Conservation (phyloP, 2,329 filamentous ascomycete genomes). For the Acrocalymma vagum region DNA sequence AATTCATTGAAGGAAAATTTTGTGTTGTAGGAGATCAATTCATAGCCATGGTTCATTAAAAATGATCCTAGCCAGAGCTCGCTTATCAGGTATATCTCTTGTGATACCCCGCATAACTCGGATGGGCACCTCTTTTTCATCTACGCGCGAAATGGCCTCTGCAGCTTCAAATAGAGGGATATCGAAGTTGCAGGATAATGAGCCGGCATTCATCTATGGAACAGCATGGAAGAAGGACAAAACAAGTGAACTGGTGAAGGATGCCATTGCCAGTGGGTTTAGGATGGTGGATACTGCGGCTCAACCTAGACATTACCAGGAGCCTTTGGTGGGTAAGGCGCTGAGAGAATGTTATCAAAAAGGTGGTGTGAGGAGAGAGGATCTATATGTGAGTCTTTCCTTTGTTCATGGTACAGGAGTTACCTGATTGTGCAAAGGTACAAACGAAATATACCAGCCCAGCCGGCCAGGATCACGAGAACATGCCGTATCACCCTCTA, state of each 20-base stretch:
- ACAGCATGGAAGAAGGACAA: conserved; percentile 85
- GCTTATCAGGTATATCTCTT: too few species aligned
- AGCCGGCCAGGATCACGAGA: conserved; percentile 65
- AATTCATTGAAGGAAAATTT: too few species aligned
- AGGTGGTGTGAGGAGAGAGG: conserved; percentile 64
- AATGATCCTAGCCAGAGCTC: too few species aligned
- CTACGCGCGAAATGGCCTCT: conserved; percentile 28
- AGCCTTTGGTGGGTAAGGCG: conserved; percentile 73
- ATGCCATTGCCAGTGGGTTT: conserved; percentile 74
- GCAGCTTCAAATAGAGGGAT: conserved; percentile 10
- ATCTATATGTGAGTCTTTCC: conserved; percentile 68
- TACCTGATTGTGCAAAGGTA: conserved; percentile 50
- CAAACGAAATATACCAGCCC: conserved; percentile 85
- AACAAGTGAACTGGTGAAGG: conserved; percentile 72
- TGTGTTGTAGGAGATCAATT: too few species aligned
- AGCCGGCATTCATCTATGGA: conserved; percentile 70
- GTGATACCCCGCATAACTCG: too few species aligned
- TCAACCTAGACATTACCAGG: conserved; percentile 80
- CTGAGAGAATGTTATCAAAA: conserved; percentile 68
- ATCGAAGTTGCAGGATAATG: conserved; percentile 23
- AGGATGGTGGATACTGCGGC: conserved; percentile 79
- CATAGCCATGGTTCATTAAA: too few species aligned
- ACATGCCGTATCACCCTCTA: conserved; percentile 69
- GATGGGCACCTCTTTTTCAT: not conserved
- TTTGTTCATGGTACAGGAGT: not conserved